Base-by-base conservation (phyloP, 2,329 filamentous ascomycete genomes). In the Immersiporthe knoxdaviesiana region DNA sequence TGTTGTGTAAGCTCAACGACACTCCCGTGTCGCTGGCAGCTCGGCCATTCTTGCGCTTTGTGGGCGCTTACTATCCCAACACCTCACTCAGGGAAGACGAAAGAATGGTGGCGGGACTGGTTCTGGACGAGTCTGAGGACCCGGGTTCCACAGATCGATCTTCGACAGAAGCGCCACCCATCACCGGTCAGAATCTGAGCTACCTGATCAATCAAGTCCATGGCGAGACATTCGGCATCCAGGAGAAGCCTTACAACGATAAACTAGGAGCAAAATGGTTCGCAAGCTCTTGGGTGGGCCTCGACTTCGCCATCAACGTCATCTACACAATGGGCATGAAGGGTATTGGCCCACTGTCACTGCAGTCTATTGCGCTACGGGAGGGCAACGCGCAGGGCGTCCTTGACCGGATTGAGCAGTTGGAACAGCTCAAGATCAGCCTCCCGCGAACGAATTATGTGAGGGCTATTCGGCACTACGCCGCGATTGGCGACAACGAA, bases 221-320 rank as follows among this genome's bases (percentile, higher is more conserved):
- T 37, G 80, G 80, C n/a, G 74, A 76, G 52, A 80, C 78, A 1
- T 80, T 80, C 70, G 79, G 79, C 30, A 78, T 81, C 35, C 72
- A 72, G 18, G 79, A 80, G 47, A 88, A 85, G 70, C 78, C 80
- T 11, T 86, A 89, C 72, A 90, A 87, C 74, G 92, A 96, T 77
- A 80, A 83, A 0, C 85, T 97, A 39, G 91, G 92, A 24, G 91
- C 94, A n/a, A 87, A 90, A 72, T 89, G 93, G 81, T 94, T 97
- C 77, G 94, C 94, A 12, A 90, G 84, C 68, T 81, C 81, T 24
- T 91, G 92, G 78, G 85, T 96, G 30, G 87, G 90, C 1, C 82
- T 94, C 12, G 89, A 94, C 68, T 87, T 91, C 72, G 88, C 93
- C 35, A 88, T 97, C 67, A 87, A 87, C 44, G 85, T 92, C 8